Base-by-base conservation (phyloP, 495 filamentous ascomycete species). In the Geopyxis carbonaria region DNA sequence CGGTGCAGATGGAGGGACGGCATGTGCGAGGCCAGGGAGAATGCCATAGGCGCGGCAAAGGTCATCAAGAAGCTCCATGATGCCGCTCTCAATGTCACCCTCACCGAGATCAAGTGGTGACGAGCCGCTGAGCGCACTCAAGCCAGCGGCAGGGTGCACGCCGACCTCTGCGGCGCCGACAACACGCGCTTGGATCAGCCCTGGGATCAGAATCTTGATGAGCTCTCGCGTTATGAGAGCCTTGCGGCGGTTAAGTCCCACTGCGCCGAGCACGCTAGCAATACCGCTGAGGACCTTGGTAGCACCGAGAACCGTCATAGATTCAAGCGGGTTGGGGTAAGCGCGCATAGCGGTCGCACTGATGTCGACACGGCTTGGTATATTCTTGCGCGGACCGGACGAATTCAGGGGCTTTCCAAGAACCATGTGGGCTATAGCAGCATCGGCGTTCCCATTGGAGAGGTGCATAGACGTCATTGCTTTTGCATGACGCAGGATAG, bases 161-260 rank as follows among this genome's bases (percentile, higher is more conserved):
- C 91, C 89, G 41, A 87, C 77, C 47, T 94, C 89, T 14, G 91
- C 89, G 38, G 89, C 91, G 22, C 85, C 84, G 39, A 83, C 68
- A 39, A 91, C 93, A 27, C 89, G 68, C 11, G 91, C 91, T 57
- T 93, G 80, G n/a, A 93, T 76, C 21, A 97, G 63, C 1, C 76
- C 81, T 40, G 78, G 78, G 38, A 89, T 78, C 41, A 93, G 64
- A 22, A 80, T 71, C n/a, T 72, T 70, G 5, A 95, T 63, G 38
- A 93, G 66, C 50, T 94, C 86, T 45, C 76, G 75, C 43, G 92
- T 63, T 2, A 94, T 69, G 47, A 94, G 70, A 2, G 78, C 84
- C 55, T 91, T 91, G 57, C 92, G 92, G 40, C 89, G 68, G 33
- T 80, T 69, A 38, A 83, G 68, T 8, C 80, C 82, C 15, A 95